These are phyloP conservation scores for Teunomyces panamensis DNA, from an alignment of 805 yeast species.

Conservation along the genomic window DNA sequence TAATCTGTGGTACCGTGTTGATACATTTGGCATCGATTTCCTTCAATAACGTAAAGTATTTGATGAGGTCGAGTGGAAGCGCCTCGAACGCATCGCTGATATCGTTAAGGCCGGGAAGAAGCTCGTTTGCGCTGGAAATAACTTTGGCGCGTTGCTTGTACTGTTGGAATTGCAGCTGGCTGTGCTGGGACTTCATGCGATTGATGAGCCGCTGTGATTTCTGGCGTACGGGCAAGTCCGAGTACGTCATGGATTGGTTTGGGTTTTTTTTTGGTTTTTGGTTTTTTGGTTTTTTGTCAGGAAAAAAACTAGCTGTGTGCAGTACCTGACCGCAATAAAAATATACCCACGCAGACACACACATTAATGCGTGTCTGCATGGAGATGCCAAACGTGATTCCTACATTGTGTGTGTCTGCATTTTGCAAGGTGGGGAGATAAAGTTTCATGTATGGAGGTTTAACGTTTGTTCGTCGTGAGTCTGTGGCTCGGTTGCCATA, in stretches of 20 bases:
- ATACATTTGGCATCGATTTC: conserved; percentile 96
- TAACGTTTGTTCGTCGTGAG: too few relatives aligned
- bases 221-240: conserved; percentile 30
- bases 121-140: conserved; percentile 33
- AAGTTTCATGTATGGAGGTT: too few relatives aligned
- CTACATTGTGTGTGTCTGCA: too few relatives aligned
- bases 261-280: background rate
- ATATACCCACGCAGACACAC: too few relatives aligned
- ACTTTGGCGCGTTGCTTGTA: conserved; percentile 33
- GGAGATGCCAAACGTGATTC: too few relatives aligned
- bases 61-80: conserved; percentile 75
- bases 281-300: background rate
- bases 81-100: conserved; percentile 89
- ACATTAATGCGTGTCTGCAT: too few relatives aligned
- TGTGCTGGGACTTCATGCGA: conserved; percentile 19
- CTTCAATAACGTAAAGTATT: conserved; percentile 81
- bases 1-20: conserved; percentile 64
- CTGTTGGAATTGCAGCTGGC: conserved; percentile 28
- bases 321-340: background rate
- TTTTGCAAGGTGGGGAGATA: too few relatives aligned
- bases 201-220: conserved; percentile 30
- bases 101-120: conserved; percentile 83
- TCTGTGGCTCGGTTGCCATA: too few relatives aligned
- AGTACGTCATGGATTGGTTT: conserved; percentile 12
- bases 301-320: background rate